Base-by-base conservation (phyloP, 2,329 filamentous ascomycete genomes). In the Phyllosticta citrichinensis region DNA sequence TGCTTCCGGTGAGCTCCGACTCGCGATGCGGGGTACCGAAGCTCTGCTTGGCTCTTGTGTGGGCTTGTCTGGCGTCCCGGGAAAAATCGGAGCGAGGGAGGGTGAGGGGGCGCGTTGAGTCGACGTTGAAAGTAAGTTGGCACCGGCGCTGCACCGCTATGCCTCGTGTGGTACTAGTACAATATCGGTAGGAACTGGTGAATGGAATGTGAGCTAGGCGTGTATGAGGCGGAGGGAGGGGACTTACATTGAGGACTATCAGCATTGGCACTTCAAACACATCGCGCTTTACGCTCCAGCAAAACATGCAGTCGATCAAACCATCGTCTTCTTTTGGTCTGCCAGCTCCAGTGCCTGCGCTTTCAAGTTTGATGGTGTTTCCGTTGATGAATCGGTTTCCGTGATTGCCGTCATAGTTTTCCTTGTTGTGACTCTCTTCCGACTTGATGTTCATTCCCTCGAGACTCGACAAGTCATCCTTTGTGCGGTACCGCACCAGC, bases 181-280 rank as follows among this genome's bases (percentile, higher is more conserved):
- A 60, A 33, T 55, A 54, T 60, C 8, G 58, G 58, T 22, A 60
- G 58, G 52, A 60, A 60, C 58, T 60, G 6, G 8, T 10, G 17
- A 12, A 25, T 60, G 20, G n/a, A 19, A 22, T 35, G 52, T 60
- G 20, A 60, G 58, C 52, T n/a, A 20, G 33, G 17, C 6, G 57
- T 17, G 33, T 12, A 17, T 17, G n/a, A 56, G 9, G 5, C 17
- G 27, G 27, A 20, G 25, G 59, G n/a, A 47, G 40, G 17, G 40
- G 14, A 87, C 92, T 87, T 74, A 97, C 94, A 78, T 97, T 97
- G 80, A 97, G 93, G 70, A 97, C 89, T 74, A 97, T 95, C 77
- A 97, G 81, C 91, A 97, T 96, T 22, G 94, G 94, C 74, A 97
- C 96, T 77, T 97, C 93, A 77, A 97, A 97, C 51, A 94, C 90